Evolutionary conservation across 805 yeast genomes (phyloP), one percentile per base, ranked within the genome.

Genomic region (Kodamaea neixiangensis): DNA sequence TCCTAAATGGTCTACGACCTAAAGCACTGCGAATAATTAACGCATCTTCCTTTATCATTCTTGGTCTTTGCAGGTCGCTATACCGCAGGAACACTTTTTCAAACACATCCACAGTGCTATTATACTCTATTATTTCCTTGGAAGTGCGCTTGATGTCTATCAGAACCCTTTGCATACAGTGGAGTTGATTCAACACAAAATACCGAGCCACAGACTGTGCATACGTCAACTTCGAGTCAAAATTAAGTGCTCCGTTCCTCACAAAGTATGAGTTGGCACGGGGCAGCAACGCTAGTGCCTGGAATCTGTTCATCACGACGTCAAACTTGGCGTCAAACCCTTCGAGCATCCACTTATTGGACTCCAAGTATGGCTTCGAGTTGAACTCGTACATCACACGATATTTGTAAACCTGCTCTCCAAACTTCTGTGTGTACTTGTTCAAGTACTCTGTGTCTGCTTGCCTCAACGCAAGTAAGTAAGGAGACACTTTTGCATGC

Each of bases 131-230:
- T 5, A 51, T 52, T 7, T 25, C 40, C 21, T 51, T 53, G 25
- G 50, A 44, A 5, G 40, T 42, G 21, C 31, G 45, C 13, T 46
- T 42, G 34, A 55, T 46, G 39, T 55, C 58, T 7, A 52, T 47
- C 47, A 40, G 45, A 6, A 55, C 47, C 15, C 55, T 35, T 15
- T 33, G 45, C 38, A 53, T 33, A 39, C 58, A 55, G 41, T 51
- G 56, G 3, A 38, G 49, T 19, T 47, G 49, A 20, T 51, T 55
- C 47, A 48, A 40, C 37, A 53, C 38, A 35, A 51, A 53, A 48
- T 53, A 53, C 44, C 56, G 47, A 15, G 52, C 55, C 11, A 55
- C 43, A n/a, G 50, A n/a, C 37, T 53, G 58, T 11, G 54, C 47
- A 17, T 53, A 53, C 14, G 48, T 46, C n/a, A 55, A 48, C 31